A percentile compares a stretch with the other conserved stretches of the same genome.
phyloP scores from a whole-genome alignment of 768 basidiomycete genomes.

The Phaffia australis region DNA sequence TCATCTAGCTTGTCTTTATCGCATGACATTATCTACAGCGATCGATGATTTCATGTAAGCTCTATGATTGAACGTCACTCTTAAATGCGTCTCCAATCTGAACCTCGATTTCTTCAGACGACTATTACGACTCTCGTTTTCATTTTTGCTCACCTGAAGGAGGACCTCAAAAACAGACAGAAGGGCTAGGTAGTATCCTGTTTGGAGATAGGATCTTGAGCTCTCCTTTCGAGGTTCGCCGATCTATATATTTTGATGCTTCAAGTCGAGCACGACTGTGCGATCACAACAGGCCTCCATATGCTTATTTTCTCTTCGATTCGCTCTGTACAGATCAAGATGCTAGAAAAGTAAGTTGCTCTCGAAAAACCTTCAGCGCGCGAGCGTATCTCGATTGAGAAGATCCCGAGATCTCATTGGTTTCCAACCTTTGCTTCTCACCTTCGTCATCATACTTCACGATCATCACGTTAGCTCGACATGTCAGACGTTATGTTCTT shows the following conservation, averaged over 20 bases:
- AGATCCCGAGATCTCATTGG: background rate
- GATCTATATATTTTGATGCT: background rate
- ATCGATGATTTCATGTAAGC: constrained; percentile 78
- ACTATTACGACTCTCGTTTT: constrained; percentile 81
- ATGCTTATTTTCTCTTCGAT: background rate
- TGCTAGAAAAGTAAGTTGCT: constrained; percentile 54
- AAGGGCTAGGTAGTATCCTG: constrained; percentile 83
- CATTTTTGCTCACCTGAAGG: constrained; percentile 72
- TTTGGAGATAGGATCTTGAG: constrained; percentile 92
- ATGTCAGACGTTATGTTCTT: constrained; percentile 63
- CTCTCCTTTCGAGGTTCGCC: constrained; percentile 70
- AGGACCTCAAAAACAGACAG: constrained; percentile 51
- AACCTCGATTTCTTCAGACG: constrained; percentile 47
- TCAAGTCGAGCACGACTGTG: background rate
- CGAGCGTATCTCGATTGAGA: background rate
- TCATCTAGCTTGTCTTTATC: constrained; percentile 20
- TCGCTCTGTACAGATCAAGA: constrained; percentile 50
- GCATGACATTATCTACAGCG: constrained; percentile 45
- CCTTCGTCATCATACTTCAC: background rate
- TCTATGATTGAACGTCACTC: background rate
- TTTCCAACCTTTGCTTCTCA: background rate
- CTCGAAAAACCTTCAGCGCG: background rate
- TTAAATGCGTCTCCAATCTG: background rate
- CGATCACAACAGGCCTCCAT: background rate
- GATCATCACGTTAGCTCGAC: constrained; percentile 36